Evolutionary conservation across 495 filamentous ascomycete genomes (phyloP), one percentile per base, ranked within the genome.

Genomic region (Sordaria brevicollis): DNA sequence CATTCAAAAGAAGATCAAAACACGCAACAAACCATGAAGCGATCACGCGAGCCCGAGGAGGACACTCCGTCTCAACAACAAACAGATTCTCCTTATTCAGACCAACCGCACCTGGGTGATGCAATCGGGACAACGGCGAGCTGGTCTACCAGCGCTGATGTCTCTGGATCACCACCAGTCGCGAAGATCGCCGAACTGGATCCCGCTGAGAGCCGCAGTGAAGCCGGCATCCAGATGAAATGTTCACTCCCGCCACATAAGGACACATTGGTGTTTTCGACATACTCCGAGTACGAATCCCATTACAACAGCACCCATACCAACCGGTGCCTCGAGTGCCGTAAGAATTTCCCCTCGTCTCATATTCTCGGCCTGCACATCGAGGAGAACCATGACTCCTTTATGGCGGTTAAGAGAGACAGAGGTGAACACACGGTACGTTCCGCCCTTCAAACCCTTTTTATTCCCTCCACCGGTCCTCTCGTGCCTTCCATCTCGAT

Each of bases 361-460:
- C 83, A 86, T 75, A 90, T 95, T 67, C 81, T 99, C 69, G 83
- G 86, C 72, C 76, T 99, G 3, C 95, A 99, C 79, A 96, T 97
- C 71, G 88, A 91, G 71, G 95, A 99, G 79, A 92, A 91, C 70
- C 95, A 99, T 81, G 94, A 99, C 81, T 84, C 91, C 2, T 83
- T 98, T 62, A 83, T 82, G 39, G 88, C 86, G 38, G 86, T 91
- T n/a, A 86, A 82, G 70, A 85, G 86, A 72, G 93, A 92, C 62
- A 85, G 86, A 54, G 94, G 92, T 34, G 94, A 97, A 77, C 94
- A 93, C 72, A 97, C 90, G 2, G 93, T 96, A 83, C 77, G 89
- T 81, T 5, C 10, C 15, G 7, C 6, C 49, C n/a, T 29, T 19
- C 33, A n/a, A 31, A 9, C 21, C 6, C 36, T 31, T 49, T 66